Evolutionary conservation across 1,139 yeast genomes (phyloP).

Genomic region (Hanseniaspora sp.): DNA sequence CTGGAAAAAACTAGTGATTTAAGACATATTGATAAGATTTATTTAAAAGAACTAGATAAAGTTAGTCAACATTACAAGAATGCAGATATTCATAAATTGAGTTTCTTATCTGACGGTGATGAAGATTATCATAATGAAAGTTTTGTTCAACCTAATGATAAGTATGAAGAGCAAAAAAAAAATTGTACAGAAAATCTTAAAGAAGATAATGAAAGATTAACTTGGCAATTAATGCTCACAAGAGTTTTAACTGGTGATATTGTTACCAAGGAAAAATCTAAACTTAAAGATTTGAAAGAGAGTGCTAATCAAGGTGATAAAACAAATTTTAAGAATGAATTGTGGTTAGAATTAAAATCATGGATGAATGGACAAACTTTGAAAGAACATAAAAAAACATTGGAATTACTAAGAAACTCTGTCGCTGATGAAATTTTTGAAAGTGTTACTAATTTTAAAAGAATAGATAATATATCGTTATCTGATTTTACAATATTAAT

Average conservation of each 20-base stretch:
- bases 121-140: conserved; percentile 23
- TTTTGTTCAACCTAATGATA: conserved; percentile 18
- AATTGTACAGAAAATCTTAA: conserved; percentile 38
- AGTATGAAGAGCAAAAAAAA: background rate
- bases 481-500: conserved; percentile 36
- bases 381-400: conserved; percentile 63
- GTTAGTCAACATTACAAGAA: conserved; percentile 23
- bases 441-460: conserved; percentile 42
- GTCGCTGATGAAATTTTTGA: conserved; percentile 59
- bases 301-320: conserved; percentile 18
- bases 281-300: conserved; percentile 43
- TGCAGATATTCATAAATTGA: conserved; percentile 22
- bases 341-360: conserved; percentile 66
- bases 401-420: conserved; percentile 59
- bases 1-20: background rate
- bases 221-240: conserved; percentile 92
- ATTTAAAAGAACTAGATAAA: background rate
- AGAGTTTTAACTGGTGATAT: conserved; percentile 92
- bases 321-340: conserved; percentile 53
- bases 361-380: conserved; percentile 71
- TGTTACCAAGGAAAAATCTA: conserved; percentile 78
- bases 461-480: conserved; percentile 19
- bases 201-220: conserved; percentile 61
- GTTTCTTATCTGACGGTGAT: conserved; percentile 27
- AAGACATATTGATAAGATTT: background rate